Base-by-base conservation (phyloP, 1,139 yeast species). In the Zygoascus sp. region DNA sequence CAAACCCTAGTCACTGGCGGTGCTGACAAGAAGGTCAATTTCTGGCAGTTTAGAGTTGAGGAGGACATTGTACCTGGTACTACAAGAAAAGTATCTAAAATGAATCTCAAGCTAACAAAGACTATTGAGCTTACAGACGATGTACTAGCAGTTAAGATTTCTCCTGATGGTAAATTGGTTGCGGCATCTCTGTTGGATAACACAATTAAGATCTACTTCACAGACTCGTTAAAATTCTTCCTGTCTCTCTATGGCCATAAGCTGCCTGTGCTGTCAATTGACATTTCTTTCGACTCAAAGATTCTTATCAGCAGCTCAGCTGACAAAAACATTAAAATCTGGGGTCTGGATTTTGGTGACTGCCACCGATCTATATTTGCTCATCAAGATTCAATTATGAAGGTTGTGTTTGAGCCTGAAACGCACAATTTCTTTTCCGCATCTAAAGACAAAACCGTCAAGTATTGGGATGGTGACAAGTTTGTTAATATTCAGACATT, bases 271-370 rank as follows among this genome's bases (percentile, higher is more conserved):
- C 71, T 88, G 48, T 81, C 95, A 2, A 80, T 94, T 58, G 98
- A 92, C 64, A 89, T 92, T 36, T 85, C 97, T 1, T 73, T 68
- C 56, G 99, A 92, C 64, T 82, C 92, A 35, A 92, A 92, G 64
- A 67, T 92, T 57, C 76, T 92, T 47, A 81, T 90, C 47, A 87
- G 97, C 0, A 86, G 96, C 5, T 88, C 97, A 0, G 98, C 98
- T 0, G 99, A 92, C 68, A 92, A 92, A 66, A 92, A 92, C 66
- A 87, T 92, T 62, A 89, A 94, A 66, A 84, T 92, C 50, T 92
- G 99, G 99, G 99, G 99, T 43, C 72, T 94, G 51, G 98, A 92
- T 65, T 92, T 92, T 65, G 99, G 99, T 66, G 99, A 92, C 67
- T 92, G 98, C 72, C 98, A 92, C 67, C 84, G 83, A 64, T 90